These are phyloP conservation scores for Botryotinia globosa DNA, from an alignment of 2,329 filamentous ascomycete genomes.

Conservation along the genomic window DNA sequence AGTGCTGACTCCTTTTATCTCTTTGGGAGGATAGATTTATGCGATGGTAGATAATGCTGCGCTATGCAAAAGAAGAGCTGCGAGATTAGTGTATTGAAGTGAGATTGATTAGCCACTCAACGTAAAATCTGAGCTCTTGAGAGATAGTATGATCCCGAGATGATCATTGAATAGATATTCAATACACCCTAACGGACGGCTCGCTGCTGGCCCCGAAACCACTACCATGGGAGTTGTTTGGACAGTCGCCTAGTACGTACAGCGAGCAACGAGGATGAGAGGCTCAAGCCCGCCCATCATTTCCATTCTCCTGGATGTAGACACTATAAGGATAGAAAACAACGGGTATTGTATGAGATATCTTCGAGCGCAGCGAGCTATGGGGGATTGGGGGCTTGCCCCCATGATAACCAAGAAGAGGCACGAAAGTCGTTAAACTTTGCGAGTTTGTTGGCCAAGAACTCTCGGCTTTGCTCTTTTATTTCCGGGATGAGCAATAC, in stretches of 20 bases:
- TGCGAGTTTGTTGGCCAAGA: neutral
- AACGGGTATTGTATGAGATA: neutral
- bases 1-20: neutral
- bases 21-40: too few species aligned
- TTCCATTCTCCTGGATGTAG: neutral
- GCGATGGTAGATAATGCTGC: neutral
- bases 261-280: neutral
- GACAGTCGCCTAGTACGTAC: neutral
- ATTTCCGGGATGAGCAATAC: neutral
- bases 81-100: neutral
- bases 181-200: neutral
- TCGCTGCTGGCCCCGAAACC: neutral
- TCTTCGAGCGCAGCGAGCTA: neutral
- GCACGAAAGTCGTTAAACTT: neutral
- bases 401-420: neutral
- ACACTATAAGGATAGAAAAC: neutral
- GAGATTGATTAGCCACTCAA: too few species aligned
- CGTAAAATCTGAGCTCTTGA: neutral
- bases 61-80: neutral
- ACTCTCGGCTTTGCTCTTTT: neutral
- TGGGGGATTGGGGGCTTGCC: neutral
- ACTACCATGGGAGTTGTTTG: neutral
- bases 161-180: neutral
- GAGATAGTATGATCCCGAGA: neutral
- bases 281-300: neutral